Percentiles rank a stretch among this genome's conserved stretches.
Conservation (phyloP, 2,329 filamentous ascomycete species). For the Penicillium sp. region DNA sequence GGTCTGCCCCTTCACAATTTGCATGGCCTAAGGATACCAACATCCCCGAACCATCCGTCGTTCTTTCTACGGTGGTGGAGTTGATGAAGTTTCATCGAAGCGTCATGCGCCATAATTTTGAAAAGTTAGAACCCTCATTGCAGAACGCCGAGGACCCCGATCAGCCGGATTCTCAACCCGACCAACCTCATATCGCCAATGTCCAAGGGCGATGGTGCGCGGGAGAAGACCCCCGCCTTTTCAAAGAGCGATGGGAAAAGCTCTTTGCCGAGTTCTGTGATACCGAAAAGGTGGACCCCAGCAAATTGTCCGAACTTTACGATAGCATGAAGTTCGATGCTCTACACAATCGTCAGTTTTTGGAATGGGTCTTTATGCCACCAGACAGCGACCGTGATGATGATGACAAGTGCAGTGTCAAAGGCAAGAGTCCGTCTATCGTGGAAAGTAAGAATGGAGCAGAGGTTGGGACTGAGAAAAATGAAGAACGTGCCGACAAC, state of each 20-base stretch:
- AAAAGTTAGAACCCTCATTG: constrained; percentile 64
- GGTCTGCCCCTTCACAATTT: constrained; percentile 92
- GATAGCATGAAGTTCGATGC: constrained; percentile 99
- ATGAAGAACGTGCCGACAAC: constrained; percentile 34
- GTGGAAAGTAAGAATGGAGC: constrained; percentile 21
- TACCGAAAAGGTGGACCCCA: constrained; percentile 95
- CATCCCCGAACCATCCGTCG: constrained; percentile 90
- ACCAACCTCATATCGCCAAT: constrained; percentile 58
- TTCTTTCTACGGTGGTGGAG: constrained; percentile 87
- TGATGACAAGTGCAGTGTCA: constrained; percentile 47
- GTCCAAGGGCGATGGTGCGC: constrained; percentile 96
- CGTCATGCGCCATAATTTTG: constrained; percentile 94
- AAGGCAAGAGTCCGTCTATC: constrained; percentile 14
- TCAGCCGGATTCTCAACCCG: constrained; percentile 21
- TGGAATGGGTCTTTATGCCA: constrained; percentile 97
- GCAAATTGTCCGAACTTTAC: constrained; percentile 97
- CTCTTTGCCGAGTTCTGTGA: constrained; percentile 96
- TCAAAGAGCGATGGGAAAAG: constrained; percentile 97
- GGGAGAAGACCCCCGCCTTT: constrained; percentile 89
- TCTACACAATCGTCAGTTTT: constrained; percentile 90
- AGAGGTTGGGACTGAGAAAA: constrained; percentile 26
- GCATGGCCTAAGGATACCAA: constrained; percentile 86
- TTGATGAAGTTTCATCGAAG: constrained; percentile 96
- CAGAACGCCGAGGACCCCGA: constrained; percentile 12
- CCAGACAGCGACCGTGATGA: constrained; percentile 75